Conservation (phyloP, 1,284 basidiomycete species). For the Trichosporon faecale region DNA sequence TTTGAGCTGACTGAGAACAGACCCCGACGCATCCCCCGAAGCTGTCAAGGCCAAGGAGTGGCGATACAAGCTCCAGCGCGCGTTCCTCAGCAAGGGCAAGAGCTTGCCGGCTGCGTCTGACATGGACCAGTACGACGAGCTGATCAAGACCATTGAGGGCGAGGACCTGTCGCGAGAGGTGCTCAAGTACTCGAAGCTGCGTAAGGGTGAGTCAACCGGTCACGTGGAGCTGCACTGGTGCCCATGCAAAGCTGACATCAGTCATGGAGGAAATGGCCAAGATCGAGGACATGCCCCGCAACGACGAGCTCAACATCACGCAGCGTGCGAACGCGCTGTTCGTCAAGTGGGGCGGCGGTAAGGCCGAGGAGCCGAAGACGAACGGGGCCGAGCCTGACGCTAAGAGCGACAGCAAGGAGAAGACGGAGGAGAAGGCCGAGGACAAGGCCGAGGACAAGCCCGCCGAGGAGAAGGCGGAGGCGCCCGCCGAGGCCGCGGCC, state of each 20-base stretch:
- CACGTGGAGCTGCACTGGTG: conserved; percentile 14
- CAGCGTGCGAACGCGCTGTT: conserved; percentile 59
- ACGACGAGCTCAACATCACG: conserved; percentile 82
- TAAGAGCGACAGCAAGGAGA: conserved; percentile 14
- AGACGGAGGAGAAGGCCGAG: conserved; percentile 60
- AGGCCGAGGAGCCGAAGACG: conserved; percentile 34
- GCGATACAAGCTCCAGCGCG: conserved; percentile 86
- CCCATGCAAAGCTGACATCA: conserved; percentile 23
- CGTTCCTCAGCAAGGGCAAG: conserved; percentile 67
- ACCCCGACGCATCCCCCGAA: conserved; percentile 58
- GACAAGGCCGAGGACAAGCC: conserved; percentile 24
- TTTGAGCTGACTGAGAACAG: neutral
- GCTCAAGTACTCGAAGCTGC: conserved; percentile 90
- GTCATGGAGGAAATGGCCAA: conserved; percentile 92
- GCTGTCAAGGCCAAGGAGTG: conserved; percentile 75
- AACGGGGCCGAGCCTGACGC: conserved; percentile 48
- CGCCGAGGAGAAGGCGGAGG: conserved; percentile 19
- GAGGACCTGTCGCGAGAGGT: conserved; percentile 79
- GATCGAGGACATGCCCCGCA: conserved; percentile 68
- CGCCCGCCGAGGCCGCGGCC: conserved; percentile 16
- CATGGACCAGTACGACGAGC: conserved; percentile 69
- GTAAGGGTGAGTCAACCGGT: conserved; percentile 59
- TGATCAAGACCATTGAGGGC: conserved; percentile 78
- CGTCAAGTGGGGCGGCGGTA: conserved; percentile 39
- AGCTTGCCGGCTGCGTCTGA: conserved; percentile 58